Evolutionary conservation across 2,329 filamentous ascomycete genomes (phyloP), one percentile per base, ranked within the genome.

Genomic region (Fusarium haematococcum): DNA sequence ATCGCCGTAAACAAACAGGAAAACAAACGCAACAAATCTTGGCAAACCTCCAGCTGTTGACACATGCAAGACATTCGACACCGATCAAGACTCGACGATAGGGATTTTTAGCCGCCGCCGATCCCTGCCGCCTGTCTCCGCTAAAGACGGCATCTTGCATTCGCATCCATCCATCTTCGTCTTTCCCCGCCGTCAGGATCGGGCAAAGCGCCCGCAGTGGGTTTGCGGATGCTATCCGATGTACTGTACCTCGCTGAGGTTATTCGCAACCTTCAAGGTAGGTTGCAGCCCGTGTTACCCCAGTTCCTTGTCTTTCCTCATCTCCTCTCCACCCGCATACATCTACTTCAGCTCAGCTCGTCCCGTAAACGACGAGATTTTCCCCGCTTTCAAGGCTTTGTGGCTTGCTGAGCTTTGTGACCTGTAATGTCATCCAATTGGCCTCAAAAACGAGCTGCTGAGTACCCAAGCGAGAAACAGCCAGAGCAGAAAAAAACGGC

Each of bases 401-500:
- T 74, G 71, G 71, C 71, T 73, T 70, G 63, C 71, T 73, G 70
- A 74, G 56, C 23, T 39, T 41, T 57, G 14, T 54, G 52, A 37
- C 52, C 23, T 59, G 56, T 27, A 23, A 27, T 20, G 35, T 41
- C 35, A 20, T n/a, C 35, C 56, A 59, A 59, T 59, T 39, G 33
- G 33, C 35, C 56, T 59, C 56, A 59, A 27, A 50, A 57, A 57
- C 14, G 56, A 54, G 50, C 45, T 50, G 30, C 27, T 32, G 27
- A 20, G 10, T 3, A 6, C 27, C 27, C 27, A 33, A 32, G 50
- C 50, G 50, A 54, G 50, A 54, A 32, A 14, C 50, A 52, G 48
- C 18, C 50, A 32, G 10, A 20, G 27, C 7, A 54, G 27, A n/a
- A 33, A n/a, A 30, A 54, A 54, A 33, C 50, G 50, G 50, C 11